Conservation (phyloP, 2,329 filamentous ascomycete species). For the Nemania sp. region DNA sequence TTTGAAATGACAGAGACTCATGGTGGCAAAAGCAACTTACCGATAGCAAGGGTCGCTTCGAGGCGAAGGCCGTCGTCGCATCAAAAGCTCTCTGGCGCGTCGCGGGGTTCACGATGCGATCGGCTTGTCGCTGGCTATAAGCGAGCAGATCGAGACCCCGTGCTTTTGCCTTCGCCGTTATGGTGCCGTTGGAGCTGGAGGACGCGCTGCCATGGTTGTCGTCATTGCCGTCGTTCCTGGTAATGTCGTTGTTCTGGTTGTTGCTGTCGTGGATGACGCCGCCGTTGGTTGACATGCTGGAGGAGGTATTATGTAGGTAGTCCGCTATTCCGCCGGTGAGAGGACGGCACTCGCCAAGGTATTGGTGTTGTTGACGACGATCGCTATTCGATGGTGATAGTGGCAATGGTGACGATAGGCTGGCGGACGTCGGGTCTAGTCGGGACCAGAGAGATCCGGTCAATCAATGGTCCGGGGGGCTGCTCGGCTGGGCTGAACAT, state of each 20-base stretch:
- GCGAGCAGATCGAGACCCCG: conserved; percentile 54
- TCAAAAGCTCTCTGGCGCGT: conserved; percentile 69
- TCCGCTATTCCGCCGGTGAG: not conserved
- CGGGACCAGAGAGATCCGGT: not conserved
- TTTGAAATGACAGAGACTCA: not conserved
- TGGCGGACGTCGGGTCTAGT: not conserved
- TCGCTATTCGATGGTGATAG: not conserved
- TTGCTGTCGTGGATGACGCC: not conserved
- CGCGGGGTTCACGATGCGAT: conserved; percentile 69
- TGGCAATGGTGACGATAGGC: not conserved
- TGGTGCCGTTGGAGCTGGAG: conserved; percentile 21
- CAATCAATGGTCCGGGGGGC: not conserved
- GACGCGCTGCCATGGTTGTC: not conserved
- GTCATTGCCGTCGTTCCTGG: not conserved
- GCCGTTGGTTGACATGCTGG: conserved; percentile 2
- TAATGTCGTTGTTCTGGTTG: not conserved
- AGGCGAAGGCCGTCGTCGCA: conserved; percentile 66
- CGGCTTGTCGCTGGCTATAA: conserved; percentile 59
- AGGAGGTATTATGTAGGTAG: not conserved
- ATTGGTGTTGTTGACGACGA: not conserved
- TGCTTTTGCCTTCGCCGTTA: conserved; percentile 48
- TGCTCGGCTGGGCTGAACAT: not conserved
- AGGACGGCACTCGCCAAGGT: too few species aligned
- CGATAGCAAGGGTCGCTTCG: conserved; percentile 75
- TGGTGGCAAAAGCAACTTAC: conserved; percentile 59